These are phyloP conservation scores for Ulmus americana DNA, from an alignment of 331 rosid genomes.

Conservation along the genomic window DNA sequence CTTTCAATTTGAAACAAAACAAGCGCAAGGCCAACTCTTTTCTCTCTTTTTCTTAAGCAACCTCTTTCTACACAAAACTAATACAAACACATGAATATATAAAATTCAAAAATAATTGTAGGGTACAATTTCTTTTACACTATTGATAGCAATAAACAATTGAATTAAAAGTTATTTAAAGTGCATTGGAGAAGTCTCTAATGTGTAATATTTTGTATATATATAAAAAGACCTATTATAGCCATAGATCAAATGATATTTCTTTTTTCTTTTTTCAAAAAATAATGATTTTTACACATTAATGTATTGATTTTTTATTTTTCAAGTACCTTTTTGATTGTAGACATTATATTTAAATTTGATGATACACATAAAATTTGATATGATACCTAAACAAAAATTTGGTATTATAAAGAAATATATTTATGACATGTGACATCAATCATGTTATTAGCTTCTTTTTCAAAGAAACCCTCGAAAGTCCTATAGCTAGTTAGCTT, in stretches of 20 bases:
- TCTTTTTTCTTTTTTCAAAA: background rate
- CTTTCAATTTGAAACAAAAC: constrained; percentile 39
- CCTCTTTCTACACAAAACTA: constrained; percentile 25
- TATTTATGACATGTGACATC: no score
- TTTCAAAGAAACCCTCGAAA: constrained; percentile 3
- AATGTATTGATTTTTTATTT: no score
- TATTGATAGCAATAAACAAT: no score
- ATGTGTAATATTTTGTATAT: no score
- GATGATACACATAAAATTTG: no score
- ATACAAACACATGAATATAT: constrained; percentile 6
- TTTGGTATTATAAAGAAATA: no score
- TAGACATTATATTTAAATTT: no score
- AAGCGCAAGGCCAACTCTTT: constrained; percentile 56
- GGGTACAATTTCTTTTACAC: background rate
- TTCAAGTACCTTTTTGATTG: no score
- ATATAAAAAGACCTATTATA: background rate
- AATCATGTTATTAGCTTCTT: background rate
- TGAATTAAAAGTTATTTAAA: no score
- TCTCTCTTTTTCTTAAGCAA: constrained; percentile 49
- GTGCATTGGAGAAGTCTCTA: no score
- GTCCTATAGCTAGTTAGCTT: background rate
- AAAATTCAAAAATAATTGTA: background rate
- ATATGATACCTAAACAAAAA: no score
- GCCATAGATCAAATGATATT: constrained; percentile 5
- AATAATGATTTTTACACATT: no score